Percentiles rank a stretch among this genome's conserved stretches.
Conservation (phyloP, 768 basidiomycete species). For the Suillus hirtellus region DNA sequence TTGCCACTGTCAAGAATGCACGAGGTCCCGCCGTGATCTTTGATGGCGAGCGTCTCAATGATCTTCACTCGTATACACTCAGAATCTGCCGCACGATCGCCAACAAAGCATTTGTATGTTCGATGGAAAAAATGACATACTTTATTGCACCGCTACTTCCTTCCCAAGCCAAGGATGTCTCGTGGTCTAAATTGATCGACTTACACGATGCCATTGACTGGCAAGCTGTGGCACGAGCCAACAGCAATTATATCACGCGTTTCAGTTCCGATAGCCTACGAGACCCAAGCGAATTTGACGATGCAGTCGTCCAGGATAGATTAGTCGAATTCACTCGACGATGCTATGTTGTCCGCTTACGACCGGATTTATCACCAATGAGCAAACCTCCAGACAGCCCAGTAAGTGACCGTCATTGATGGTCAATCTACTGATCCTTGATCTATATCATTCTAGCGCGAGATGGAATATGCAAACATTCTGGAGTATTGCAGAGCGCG, state of each 20-base stretch:
- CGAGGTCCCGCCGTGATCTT: constrained; percentile 52
- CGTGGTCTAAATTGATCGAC: constrained; percentile 13
- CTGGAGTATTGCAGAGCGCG: constrained; percentile 66
- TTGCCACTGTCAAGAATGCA: constrained; percentile 43
- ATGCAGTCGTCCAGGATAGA: constrained; percentile 75
- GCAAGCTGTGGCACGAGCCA: constrained; percentile 56
- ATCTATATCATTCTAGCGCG: constrained; percentile 46
- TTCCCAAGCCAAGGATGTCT: constrained; percentile 24
- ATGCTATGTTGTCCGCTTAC: constrained; percentile 55
- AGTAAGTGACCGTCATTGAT: constrained; percentile 42
- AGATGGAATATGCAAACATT: constrained; percentile 58
- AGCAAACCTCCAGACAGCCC: constrained; percentile 66
- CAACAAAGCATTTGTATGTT: constrained; percentile 69
- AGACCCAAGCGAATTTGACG: constrained; percentile 42
- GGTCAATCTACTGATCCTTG: constrained; percentile 7
- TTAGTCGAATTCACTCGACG: constrained; percentile 75
- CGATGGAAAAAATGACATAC: constrained; percentile 55
- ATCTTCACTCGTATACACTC: constrained; percentile 62
- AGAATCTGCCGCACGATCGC: constrained; percentile 59
- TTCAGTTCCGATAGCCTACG: constrained; percentile 42
- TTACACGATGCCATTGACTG: constrained; percentile 58
- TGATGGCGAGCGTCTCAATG: constrained; percentile 44
- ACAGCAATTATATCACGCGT: constrained; percentile 50
- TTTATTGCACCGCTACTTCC: constrained; percentile 63
- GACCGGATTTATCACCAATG: constrained; percentile 70